A percentile compares a stretch with the other conserved stretches of the same genome.
phyloP scores from a whole-genome alignment of 345 rosid genomes.

The Cardamine resedifolia region DNA sequence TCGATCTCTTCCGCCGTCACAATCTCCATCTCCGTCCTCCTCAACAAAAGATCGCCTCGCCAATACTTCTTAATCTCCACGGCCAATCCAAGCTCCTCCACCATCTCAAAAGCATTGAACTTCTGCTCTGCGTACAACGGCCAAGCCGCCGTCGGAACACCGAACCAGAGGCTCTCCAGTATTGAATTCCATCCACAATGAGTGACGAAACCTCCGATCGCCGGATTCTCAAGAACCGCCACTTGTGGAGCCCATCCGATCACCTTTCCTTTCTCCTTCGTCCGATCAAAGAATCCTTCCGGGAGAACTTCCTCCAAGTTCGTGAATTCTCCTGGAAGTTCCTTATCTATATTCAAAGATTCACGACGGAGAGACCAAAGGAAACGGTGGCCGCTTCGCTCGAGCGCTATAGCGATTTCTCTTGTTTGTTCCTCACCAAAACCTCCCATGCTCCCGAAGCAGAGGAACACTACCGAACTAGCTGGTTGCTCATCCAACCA shows the following conservation, averaged over 20 bases:
- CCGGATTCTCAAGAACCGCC: conserved; percentile 39
- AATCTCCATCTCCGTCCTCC: neutral
- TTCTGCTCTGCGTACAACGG: conserved; percentile 58
- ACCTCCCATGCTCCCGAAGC: conserved; percentile 67
- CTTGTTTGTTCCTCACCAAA: conserved; percentile 47
- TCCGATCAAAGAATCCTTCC: conserved; percentile 47
- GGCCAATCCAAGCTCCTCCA: conserved; percentile 44
- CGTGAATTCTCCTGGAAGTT: conserved; percentile 29
- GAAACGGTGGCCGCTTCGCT: conserved; percentile 42
- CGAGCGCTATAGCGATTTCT: conserved; percentile 47
- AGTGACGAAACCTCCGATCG: conserved; percentile 51
- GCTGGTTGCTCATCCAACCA: conserved; percentile 61
- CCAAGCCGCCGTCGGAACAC: conserved; percentile 53
- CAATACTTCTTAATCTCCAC: conserved; percentile 45
- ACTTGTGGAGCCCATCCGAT: conserved; percentile 63
- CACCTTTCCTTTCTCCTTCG: conserved; percentile 36
- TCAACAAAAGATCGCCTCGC: neutral
- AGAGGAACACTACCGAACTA: conserved; percentile 56
- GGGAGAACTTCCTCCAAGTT: conserved; percentile 38
- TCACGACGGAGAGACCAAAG: conserved; percentile 55
- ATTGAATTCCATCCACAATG: conserved; percentile 70
- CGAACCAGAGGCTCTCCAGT: conserved; percentile 56
- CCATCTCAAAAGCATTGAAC: conserved; percentile 51
- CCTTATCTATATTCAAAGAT: neutral
- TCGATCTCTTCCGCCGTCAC: conserved; percentile 40